These are phyloP conservation scores for Scedosporium apiospermum DNA, from an alignment of 2,329 filamentous ascomycete genomes.

Conservation along the genomic window DNA sequence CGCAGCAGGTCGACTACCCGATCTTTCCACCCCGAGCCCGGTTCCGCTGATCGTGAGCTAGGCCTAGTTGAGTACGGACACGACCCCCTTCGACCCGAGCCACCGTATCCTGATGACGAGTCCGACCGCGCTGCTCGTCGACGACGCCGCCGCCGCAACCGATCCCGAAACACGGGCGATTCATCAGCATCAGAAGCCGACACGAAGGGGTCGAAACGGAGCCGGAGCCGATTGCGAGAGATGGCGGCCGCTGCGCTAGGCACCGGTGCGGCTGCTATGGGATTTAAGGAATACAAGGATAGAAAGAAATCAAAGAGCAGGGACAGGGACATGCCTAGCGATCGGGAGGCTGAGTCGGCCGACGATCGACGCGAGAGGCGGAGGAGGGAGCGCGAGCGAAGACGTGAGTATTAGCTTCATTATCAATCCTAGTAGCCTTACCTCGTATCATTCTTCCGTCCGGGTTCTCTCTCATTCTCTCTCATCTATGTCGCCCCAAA, in stretches of 20 bases:
- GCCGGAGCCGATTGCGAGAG: conserved; percentile 43
- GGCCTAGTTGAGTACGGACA: conserved; percentile 59
- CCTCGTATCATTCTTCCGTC: no score
- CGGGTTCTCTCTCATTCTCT: background rate
- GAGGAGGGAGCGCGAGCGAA: conserved; percentile 23
- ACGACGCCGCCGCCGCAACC: conserved; percentile 15
- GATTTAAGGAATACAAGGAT: conserved; percentile 48
- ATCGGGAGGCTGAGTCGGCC: background rate
- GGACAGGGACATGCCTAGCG: background rate
- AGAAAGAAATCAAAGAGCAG: conserved; percentile 10
- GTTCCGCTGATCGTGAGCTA: conserved; percentile 53
- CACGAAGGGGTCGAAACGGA: conserved; percentile 31
- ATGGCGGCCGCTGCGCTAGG: conserved; percentile 45
- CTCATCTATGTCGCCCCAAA: background rate
- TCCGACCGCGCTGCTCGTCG: conserved; percentile 12
- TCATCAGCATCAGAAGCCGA: conserved; percentile 16
- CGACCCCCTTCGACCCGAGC: conserved; percentile 40
- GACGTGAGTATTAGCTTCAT: conserved; percentile 18
- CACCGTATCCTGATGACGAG: conserved; percentile 17
- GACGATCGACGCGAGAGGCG: conserved; percentile 19
- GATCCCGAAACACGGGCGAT: conserved; percentile 9
- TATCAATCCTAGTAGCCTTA: no score
- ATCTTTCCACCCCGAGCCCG: conserved; percentile 39
- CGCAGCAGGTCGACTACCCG: conserved; percentile 44
- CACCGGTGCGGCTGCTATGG: conserved; percentile 51